Conservation (phyloP, 1,139 yeast species). For the Blastobotrys persicus region DNA sequence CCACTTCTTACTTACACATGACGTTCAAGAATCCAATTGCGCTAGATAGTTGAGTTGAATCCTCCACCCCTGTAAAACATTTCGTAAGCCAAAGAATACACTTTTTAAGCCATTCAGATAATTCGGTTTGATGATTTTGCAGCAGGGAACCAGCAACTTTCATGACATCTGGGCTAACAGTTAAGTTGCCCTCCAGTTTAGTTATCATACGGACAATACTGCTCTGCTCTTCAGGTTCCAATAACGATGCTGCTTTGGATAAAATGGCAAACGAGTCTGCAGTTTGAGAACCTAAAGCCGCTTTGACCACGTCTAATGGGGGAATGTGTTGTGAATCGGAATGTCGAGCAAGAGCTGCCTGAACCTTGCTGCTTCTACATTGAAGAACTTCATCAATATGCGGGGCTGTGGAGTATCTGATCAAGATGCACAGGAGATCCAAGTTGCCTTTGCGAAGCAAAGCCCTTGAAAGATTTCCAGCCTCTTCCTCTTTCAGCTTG, state of each 20-base stretch:
- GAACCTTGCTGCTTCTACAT: neutral
- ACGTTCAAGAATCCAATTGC: constrained; percentile 15
- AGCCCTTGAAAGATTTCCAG: neutral
- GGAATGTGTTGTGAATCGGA: neutral
- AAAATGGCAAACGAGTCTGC: constrained; percentile 8
- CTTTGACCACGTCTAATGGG: neutral
- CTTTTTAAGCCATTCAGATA: constrained; percentile 15
- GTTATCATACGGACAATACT: neutral
- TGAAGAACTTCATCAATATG: neutral
- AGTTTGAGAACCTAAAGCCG: neutral
- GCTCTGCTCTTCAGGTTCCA: constrained; percentile 2
- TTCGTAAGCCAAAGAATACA: constrained; percentile 31
- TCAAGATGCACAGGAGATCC: constrained; percentile 5
- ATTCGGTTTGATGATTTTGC: neutral
- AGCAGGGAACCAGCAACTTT: neutral
- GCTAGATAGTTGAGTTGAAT: constrained; percentile 15
- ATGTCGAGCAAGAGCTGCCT: constrained; percentile 10
- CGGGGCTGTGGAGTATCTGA: constrained; percentile 2
- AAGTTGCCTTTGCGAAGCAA: neutral
- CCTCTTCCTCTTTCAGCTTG: constrained; percentile 1
- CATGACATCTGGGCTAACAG: constrained; percentile 6
- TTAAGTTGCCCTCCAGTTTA: neutral
- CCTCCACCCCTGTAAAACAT: constrained; percentile 26
- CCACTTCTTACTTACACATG: constrained; percentile 13
- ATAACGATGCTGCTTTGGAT: constrained; percentile 3